Evolutionary conservation across 1,284 basidiomycete species (phyloP).

Genomic region (Ustilago hordei): DNA sequence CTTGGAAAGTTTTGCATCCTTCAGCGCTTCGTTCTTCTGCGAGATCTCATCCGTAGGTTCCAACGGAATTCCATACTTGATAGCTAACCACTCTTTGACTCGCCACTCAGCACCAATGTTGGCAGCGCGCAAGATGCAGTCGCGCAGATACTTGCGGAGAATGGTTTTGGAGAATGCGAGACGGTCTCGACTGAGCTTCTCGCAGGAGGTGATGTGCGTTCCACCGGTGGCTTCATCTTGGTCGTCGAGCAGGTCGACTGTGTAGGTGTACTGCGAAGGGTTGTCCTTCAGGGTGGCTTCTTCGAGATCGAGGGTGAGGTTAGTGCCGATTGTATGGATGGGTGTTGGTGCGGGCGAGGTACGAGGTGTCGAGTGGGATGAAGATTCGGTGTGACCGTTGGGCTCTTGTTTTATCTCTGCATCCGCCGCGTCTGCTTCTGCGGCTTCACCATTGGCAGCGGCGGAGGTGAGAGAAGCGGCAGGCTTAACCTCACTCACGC

Average conservation of each 20-base stretch:
- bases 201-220: constrained; percentile 83
- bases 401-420: constrained; percentile 24
- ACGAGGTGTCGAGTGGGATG: constrained; percentile 10
- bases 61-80: constrained; percentile 83
- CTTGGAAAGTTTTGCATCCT: constrained; percentile 78
- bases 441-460: background rate
- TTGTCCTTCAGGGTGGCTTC: constrained; percentile 81
- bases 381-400: constrained; percentile 38
- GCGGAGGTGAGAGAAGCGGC: constrained; percentile 70
- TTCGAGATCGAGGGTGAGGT: constrained; percentile 80
- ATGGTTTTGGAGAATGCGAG: constrained; percentile 95
- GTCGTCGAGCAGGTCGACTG: constrained; percentile 78
- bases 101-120: constrained; percentile 94
- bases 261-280: constrained; percentile 86
- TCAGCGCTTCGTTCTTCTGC: constrained; percentile 80
- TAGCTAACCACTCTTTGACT: constrained; percentile 85
- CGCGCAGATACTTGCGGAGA: constrained; percentile 91
- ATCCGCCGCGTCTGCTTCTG: background rate
- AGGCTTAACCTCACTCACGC: constrained; percentile 79
- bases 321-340: constrained; percentile 79
- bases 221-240: constrained; percentile 73
- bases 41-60: constrained; percentile 87
- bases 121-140: constrained; percentile 89
- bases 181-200: constrained; percentile 84
- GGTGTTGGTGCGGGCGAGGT: constrained; percentile 13